A percentile compares a stretch with the other conserved stretches of the same genome.
phyloP scores from a whole-genome alignment of 495 filamentous ascomycete species.

The Aspergillus egyptiacus region DNA sequence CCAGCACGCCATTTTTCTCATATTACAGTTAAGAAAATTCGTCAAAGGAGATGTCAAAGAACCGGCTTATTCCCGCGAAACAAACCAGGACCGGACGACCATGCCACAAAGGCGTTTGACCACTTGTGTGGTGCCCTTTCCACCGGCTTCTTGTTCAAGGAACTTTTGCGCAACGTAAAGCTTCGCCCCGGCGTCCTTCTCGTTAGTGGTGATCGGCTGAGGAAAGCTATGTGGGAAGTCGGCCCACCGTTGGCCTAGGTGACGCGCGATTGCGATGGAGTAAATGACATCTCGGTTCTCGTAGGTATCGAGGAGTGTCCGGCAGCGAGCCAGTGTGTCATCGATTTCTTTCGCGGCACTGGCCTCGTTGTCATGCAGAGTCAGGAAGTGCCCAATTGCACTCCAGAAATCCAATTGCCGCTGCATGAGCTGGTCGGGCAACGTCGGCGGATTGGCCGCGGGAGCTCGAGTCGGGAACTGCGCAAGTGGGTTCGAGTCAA shows the following conservation, averaged over 20 bases:
- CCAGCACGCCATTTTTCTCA: conserved; percentile 19
- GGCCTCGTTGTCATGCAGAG: conserved; percentile 56
- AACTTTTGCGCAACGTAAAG: conserved; percentile 77
- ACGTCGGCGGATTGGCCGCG: conserved; percentile 33
- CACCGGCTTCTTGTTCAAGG: conserved; percentile 64
- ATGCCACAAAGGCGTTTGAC: conserved; percentile 72
- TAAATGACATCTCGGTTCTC: conserved; percentile 94
- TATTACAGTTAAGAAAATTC: conserved; percentile 21
- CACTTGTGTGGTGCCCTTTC: conserved; percentile 72
- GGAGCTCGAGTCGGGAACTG: conserved; percentile 38
- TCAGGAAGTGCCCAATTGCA: conserved; percentile 64
- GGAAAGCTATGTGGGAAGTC: conserved; percentile 56
- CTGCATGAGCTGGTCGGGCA: conserved; percentile 48
- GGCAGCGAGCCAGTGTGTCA: conserved; percentile 53
- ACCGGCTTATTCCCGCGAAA: conserved; percentile 33
- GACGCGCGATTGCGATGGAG: conserved; percentile 73
- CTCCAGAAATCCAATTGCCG: conserved; percentile 78
- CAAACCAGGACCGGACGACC: conserved; percentile 53
- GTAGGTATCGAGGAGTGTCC: conserved; percentile 63
- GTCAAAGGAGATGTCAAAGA: neutral
- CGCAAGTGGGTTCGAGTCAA: conserved; percentile 52
- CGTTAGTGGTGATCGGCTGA: conserved; percentile 56
- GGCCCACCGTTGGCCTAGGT: conserved; percentile 61
- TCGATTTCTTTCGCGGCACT: conserved; percentile 56
- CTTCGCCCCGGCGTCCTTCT: conserved; percentile 65